Evolutionary conservation across 2,329 filamentous ascomycete species (phyloP), one percentile per base, ranked within the genome.

Genomic region (Paraconiothyrium brasiliense): DNA sequence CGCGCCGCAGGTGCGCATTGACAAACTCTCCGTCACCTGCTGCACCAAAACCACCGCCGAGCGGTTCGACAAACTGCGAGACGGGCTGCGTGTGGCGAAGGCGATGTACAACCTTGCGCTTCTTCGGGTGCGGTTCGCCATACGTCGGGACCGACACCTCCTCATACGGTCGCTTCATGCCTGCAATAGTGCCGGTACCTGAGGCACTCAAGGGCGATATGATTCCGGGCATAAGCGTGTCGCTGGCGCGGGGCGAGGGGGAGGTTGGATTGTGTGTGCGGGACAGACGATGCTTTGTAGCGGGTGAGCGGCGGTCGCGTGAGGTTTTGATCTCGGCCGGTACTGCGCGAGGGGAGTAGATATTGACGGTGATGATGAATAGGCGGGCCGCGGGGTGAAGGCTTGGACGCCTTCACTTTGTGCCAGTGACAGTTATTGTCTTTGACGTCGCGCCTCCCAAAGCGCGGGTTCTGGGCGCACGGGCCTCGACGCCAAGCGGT

Each of bases 1-100:
- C 84, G 66, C 85, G 83, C 51, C 83, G 78, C 61, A 90, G 78
- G 67, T 89, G 80, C 16, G 82, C 78, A 67, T 87, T 83, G 59
- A 86, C 81, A 58, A 85, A 83, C 54, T 81, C 77, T 46, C 84
- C 83, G 76, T 84, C 61, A 71, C 72, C 66, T 32, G 65, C 68
- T 37, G 60, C 58, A 55, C 67, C 71, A 39, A 73, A 66, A 30
- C 76, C 75, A 2, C 80, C 78, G 59, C 71, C 71, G 49, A 76
- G 65, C 44, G 74, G 74, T 48, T 80, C 77, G 60, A 62, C 60
- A 35, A 76, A 71, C 55, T 75, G 63, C 54, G 73, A 61, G 37
- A 71, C 61, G n/a, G 71, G 72, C 65, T 80, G 78, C 24, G 70
- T 73, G 64, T 79, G 71, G 44, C 70, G 72, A 16, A 79, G 67